Evolutionary conservation across 1,284 basidiomycete genomes (phyloP).

Genomic region (Ganoderma leucocontextum): DNA sequence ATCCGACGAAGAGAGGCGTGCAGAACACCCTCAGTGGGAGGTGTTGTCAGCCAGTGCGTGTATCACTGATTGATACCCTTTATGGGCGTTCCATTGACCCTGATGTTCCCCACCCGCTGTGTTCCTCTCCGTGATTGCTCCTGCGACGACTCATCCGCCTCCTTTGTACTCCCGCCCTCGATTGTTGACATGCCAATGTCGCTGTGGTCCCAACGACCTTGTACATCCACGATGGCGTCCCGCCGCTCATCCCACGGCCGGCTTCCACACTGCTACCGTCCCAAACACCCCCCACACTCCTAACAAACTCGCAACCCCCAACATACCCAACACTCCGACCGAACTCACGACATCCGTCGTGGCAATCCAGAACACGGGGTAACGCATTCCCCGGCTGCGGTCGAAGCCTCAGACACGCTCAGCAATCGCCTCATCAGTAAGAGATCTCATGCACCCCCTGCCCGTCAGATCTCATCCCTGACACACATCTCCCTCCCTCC

Average conservation of each 20-base stretch:
- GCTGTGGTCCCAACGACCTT: background rate
- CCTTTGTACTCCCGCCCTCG: background rate
- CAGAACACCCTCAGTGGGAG: slow-evolving; percentile 68
- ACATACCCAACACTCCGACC: background rate
- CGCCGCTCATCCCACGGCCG: background rate
- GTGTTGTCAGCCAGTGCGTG: slow-evolving; percentile 69
- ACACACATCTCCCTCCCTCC: slow-evolving; percentile 24
- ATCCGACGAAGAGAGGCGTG: slow-evolving; percentile 53
- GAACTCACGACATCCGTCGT: background rate
- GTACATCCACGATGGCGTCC: background rate
- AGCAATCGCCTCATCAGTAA: slow-evolving; percentile 69
- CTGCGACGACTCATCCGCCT: background rate
- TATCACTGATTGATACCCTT: slow-evolving; percentile 8
- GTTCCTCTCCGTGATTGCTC: slow-evolving; percentile 1
- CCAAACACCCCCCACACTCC: background rate
- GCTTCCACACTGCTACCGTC: background rate
- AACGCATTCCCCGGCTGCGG: slow-evolving; percentile 50
- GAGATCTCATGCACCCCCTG: slow-evolving; percentile 7
- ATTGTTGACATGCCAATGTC: background rate
- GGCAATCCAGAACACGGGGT: slow-evolving; percentile 64
- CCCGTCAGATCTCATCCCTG: slow-evolving; percentile 13
- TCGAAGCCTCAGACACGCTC: slow-evolving; percentile 58
- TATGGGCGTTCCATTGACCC: background rate
- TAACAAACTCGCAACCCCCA: background rate
- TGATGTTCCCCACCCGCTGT: background rate